Evolutionary conservation across 768 basidiomycete genomes (phyloP).

Genomic region (Xerocomellus dryophilus): DNA sequence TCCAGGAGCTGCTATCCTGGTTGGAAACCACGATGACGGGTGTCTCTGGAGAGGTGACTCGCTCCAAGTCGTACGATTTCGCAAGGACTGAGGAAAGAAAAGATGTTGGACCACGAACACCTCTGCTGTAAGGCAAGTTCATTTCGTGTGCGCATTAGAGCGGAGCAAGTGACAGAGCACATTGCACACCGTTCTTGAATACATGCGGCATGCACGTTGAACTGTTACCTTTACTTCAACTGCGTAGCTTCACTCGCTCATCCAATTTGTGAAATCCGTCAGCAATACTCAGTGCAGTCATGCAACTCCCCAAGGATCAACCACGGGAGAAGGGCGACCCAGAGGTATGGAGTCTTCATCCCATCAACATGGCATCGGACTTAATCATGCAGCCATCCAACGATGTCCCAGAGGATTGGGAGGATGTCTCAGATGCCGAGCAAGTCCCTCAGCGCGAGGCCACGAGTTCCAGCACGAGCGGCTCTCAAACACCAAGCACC

Average conservation of each 20-base stretch:
- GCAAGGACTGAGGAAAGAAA: not conserved
- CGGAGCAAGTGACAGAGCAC: not conserved
- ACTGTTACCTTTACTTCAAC: not conserved
- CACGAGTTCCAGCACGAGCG: slow-evolving; percentile 1
- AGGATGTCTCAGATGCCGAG: slow-evolving; percentile 31
- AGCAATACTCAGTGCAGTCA: not conserved
- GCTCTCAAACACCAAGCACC: slow-evolving; percentile 12
- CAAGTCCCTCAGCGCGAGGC: slow-evolving; percentile 9
- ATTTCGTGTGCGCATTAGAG: not conserved
- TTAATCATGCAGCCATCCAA: not conserved
- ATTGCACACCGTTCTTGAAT: not conserved
- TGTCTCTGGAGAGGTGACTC: not conserved
- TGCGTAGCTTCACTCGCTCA: not conserved
- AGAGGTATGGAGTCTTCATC: slow-evolving; percentile 7
- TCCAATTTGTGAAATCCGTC: not conserved
- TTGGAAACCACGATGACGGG: not conserved
- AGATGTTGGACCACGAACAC: not conserved
- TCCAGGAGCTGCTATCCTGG: not conserved
- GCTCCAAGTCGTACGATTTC: not conserved
- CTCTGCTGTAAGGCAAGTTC: not conserved
- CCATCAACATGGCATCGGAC: not conserved
- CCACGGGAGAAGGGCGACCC: not conserved
- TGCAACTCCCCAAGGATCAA: slow-evolving; percentile 15
- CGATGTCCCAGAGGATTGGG: slow-evolving; percentile 31
- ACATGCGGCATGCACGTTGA: not conserved